Conservation (phyloP, 768 basidiomycete genomes). For the Psilocybe subaeruginosa region DNA sequence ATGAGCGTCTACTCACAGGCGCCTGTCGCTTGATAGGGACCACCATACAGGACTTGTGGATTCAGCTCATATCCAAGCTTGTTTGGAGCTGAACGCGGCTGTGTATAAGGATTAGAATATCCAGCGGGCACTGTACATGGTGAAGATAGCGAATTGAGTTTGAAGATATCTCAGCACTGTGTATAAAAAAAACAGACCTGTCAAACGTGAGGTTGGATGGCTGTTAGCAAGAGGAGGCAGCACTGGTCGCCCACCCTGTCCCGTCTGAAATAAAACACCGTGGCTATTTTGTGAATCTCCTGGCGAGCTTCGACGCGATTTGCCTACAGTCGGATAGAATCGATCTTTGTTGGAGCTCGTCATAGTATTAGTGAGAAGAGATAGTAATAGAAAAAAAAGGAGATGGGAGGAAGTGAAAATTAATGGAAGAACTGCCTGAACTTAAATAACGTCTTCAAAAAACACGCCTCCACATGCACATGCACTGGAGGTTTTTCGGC, state of each 20-base stretch:
- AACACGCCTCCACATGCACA: constrained; percentile 24
- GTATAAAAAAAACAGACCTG: constrained; percentile 78
- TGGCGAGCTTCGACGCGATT: constrained; percentile 71
- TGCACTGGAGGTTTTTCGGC: constrained; percentile 19
- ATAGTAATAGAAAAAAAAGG: constrained; percentile 62
- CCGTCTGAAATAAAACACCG: constrained; percentile 68
- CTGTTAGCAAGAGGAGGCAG: constrained; percentile 84
- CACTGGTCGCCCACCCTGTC: constrained; percentile 90
- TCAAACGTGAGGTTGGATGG: constrained; percentile 88
- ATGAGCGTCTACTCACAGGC: constrained; percentile 36
- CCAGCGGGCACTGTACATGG: constrained; percentile 58
- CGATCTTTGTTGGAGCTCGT: constrained; percentile 74
- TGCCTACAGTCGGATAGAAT: constrained; percentile 66
- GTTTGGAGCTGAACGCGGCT: constrained; percentile 65
- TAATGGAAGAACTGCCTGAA: constrained; percentile 28
- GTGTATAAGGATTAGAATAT: constrained; percentile 61
- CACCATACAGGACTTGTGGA: constrained; percentile 44
- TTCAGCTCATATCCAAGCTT: constrained; percentile 56
- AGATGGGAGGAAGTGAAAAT: constrained; percentile 50
- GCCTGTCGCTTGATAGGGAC: constrained; percentile 34
- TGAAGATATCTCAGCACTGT: constrained; percentile 50
- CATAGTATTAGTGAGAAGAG: constrained; percentile 59
- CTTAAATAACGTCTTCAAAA: constrained; percentile 44
- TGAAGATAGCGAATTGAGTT: constrained; percentile 61
- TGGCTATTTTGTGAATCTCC: constrained; percentile 60